These are phyloP conservation scores for Saitozyma sp. DNA, from an alignment of 768 basidiomycete genomes.

Conservation along the genomic window DNA sequence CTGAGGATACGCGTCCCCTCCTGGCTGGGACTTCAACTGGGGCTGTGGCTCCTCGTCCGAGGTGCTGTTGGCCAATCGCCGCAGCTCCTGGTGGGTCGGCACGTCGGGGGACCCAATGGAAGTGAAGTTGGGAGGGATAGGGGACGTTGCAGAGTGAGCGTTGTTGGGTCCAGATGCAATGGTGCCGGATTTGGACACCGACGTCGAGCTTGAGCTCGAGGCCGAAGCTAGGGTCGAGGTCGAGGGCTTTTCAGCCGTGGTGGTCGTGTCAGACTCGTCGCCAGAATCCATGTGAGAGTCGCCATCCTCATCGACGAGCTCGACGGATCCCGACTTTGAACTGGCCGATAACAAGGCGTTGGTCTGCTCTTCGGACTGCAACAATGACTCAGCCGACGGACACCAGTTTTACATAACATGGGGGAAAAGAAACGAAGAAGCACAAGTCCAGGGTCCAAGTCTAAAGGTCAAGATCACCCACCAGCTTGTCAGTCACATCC, in stretches of 20 bases:
- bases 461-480: constrained; percentile 1
- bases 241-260: constrained; percentile 10
- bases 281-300: constrained; percentile 46
- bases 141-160: constrained; percentile 3
- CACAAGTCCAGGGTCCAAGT: too few species aligned
- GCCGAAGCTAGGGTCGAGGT: not conserved
- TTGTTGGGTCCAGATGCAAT: not conserved
- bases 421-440: too few species aligned
- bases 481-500: constrained; percentile 32
- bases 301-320: constrained; percentile 43
- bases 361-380: constrained; percentile 9
- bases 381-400: too few species aligned
- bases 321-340: constrained; percentile 26
- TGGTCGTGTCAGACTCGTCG: constrained; percentile 39
- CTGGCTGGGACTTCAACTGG: constrained; percentile 40
- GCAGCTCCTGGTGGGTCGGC: constrained; percentile 35
- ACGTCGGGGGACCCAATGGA: constrained; percentile 42
- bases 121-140: constrained; percentile 35
- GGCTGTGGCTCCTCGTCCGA: constrained; percentile 9
- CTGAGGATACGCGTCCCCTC: constrained; percentile 34
- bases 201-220: constrained; percentile 1
- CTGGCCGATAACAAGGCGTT: constrained; percentile 7
- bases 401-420: too few species aligned
- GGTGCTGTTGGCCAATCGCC: constrained; percentile 8
- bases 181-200: not conserved